These are phyloP conservation scores for Ettlia oleoabundans DNA, from an alignment of 139 green algal species.

Conservation along the genomic window DNA sequence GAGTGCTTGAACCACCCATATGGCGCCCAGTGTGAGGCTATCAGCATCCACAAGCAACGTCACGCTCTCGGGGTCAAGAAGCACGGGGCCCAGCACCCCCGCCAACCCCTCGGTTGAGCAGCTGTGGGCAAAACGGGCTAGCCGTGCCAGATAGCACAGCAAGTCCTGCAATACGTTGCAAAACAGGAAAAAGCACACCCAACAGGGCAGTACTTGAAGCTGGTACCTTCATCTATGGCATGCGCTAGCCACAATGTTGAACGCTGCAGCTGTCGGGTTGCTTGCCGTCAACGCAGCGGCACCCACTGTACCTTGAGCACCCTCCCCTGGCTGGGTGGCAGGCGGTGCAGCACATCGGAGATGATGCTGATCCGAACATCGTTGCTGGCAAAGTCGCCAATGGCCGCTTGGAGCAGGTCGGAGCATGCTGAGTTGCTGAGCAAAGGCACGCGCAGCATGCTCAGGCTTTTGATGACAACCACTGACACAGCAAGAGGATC, in stretches of 20 bases:
- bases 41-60: neutral
- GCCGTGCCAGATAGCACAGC: constrained; percentile 31
- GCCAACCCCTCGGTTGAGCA: constrained; percentile 23
- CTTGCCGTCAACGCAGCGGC: neutral
- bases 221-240: too few species aligned
- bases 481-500: constrained; percentile 36
- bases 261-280: neutral
- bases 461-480: constrained; percentile 30
- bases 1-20: constrained; percentile 12
- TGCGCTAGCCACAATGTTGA: too few species aligned
- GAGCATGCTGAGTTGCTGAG: neutral
- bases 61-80: constrained; percentile 39
- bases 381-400: neutral
- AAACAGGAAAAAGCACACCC: neutral
- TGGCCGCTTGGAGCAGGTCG: constrained; percentile 14
- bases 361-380: constrained; percentile 2
- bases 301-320: neutral
- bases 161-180: constrained; percentile 24
- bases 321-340: neutral
- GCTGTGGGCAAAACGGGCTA: neutral
- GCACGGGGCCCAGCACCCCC: constrained; percentile 23
- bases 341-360: neutral
- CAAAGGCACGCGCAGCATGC: constrained; percentile 3
- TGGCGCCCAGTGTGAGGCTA: constrained; percentile 6
- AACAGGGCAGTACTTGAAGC: too few species aligned